A percentile compares a stretch with the other conserved stretches of the same genome.
phyloP scores from a whole-genome alignment of 345 rosid species.

The Bruguiera gymnorhiza region DNA sequence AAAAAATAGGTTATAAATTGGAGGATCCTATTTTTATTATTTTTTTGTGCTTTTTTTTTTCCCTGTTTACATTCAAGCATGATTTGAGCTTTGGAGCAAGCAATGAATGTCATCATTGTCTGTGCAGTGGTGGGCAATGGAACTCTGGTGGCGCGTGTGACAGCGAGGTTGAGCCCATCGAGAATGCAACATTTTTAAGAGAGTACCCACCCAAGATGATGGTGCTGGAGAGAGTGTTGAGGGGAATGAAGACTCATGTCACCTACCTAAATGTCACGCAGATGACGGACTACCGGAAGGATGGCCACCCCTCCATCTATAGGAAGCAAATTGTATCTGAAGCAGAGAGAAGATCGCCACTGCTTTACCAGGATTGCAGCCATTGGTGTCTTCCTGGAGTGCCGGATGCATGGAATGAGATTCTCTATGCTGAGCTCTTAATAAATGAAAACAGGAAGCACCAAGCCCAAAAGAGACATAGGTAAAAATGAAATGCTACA shows the following conservation, averaged over 20 bases:
- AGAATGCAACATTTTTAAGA: conserved; percentile 59
- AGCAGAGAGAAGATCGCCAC: conserved; percentile 49
- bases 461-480: conserved; percentile 38
- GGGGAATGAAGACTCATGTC: conserved; percentile 72
- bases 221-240: conserved; percentile 67
- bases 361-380: conserved; percentile 87
- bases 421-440: conserved; percentile 69
- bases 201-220: conserved; percentile 76
- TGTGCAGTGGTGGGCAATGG: conserved; percentile 94
- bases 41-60: background rate
- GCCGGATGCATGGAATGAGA: conserved; percentile 90
- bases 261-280: conserved; percentile 79
- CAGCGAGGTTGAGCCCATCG: conserved; percentile 78
- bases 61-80: background rate
- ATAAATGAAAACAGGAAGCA: conserved; percentile 45
- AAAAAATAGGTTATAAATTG: background rate
- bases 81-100: background rate
- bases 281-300: conserved; percentile 84
- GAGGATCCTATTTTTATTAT: background rate
- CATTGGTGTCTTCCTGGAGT: conserved; percentile 99
- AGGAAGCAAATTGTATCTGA: conserved; percentile 44
- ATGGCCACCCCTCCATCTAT: conserved; percentile 92
- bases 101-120: background rate
- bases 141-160: conserved; percentile 94
- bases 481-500: conserved; percentile 24